Evolutionary conservation across 257 asterid species (phyloP).

Genomic region (Scutellaria galericulata): DNA sequence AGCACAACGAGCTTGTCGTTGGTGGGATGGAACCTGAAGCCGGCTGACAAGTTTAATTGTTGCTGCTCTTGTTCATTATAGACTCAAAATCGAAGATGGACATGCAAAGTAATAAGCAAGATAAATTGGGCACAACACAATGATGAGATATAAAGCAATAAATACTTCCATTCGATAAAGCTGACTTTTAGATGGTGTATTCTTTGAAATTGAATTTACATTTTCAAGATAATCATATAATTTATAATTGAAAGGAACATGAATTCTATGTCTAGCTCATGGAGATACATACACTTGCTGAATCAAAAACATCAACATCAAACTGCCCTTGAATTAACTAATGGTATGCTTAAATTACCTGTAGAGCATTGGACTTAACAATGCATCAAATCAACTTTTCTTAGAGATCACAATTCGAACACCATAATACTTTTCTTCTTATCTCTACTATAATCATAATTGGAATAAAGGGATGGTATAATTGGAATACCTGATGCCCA

Average conservation of each 20-base stretch:
- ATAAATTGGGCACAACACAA: conserved; percentile 28
- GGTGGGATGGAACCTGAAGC: too few relatives aligned
- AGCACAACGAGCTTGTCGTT: too few relatives aligned
- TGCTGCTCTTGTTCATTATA: conserved; percentile 49
- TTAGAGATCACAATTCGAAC: too few relatives aligned
- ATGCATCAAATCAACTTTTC: too few relatives aligned
- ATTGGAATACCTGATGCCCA: too few relatives aligned
- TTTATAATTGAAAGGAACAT: conserved; percentile 14
- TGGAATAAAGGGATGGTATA: too few relatives aligned
- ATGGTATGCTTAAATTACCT: too few relatives aligned
- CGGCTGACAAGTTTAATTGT: too few relatives aligned
- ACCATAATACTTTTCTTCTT: too few relatives aligned
- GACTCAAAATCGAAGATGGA: conserved; percentile 90
- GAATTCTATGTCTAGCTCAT: conserved; percentile 9
- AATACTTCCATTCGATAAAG: conserved; percentile 5
- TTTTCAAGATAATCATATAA: conserved; percentile 17
- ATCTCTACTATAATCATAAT: too few relatives aligned
- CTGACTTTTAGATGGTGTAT: conserved; percentile 5
- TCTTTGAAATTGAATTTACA: conserved; percentile 8
- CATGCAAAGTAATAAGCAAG: conserved; percentile 52
- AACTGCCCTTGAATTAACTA: conserved; percentile 51
- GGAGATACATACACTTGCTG: conserved; percentile 69
- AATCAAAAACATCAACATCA: conserved; percentile 86
- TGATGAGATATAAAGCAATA: conserved; percentile 17
- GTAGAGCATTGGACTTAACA: too few relatives aligned